A percentile compares a stretch with the other conserved stretches of the same genome.
Conservation (phyloP, 2,329 filamentous ascomycete species). For the Domatiomyces globalis region DNA sequence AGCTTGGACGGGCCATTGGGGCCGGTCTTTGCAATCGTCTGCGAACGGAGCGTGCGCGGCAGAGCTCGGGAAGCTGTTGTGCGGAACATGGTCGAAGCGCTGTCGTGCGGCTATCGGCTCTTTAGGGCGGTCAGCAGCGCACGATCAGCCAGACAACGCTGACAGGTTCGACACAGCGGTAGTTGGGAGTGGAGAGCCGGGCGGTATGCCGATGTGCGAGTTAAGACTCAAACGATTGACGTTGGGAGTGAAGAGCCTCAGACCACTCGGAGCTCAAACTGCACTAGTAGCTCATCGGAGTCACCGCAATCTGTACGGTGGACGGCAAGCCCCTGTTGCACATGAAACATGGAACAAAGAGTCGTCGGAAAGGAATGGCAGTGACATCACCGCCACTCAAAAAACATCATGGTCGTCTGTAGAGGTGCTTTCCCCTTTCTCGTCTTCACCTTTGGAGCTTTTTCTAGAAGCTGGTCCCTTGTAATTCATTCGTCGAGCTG, state of each 20-base stretch:
- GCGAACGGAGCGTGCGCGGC: conserved; percentile 24
- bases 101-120: conserved; percentile 19
- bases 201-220: neutral
- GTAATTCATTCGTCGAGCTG: neutral
- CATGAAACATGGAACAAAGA: neutral
- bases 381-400: neutral
- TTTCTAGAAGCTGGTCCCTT: neutral
- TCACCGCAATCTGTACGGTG: neutral
- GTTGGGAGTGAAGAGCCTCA: neutral
- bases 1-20: conserved; percentile 27
- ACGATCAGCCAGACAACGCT: conserved; percentile 12
- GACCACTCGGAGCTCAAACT: neutral
- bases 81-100: conserved; percentile 31
- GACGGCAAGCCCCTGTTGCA: neutral
- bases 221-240: neutral
- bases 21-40: conserved; percentile 8
- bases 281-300: neutral
- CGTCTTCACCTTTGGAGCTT: neutral
- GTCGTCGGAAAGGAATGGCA: neutral
- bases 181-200: conserved; percentile 13
- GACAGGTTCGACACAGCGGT: conserved; percentile 9
- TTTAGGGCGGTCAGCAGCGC: conserved; percentile 12
- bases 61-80: conserved; percentile 31
- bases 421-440: neutral
- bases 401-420: neutral